phyloP scores from a whole-genome alignment of 192 early-diverging fungal species.

The Coemansia javaensis region DNA sequence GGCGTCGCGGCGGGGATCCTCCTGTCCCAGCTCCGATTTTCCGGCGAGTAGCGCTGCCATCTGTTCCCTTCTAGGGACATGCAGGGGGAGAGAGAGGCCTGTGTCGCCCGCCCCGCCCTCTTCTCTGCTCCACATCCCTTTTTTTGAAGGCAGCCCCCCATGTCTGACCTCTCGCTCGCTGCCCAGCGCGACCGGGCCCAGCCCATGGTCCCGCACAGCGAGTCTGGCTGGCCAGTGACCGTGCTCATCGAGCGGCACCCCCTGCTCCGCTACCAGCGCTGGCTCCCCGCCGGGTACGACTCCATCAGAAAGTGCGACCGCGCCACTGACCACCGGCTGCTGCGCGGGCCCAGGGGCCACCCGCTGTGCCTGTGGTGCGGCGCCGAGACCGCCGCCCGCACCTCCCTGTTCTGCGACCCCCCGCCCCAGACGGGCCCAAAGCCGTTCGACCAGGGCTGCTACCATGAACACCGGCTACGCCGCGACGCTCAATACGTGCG shows the following conservation, averaged over 20 bases:
- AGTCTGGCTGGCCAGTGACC: slow-evolving; percentile 36
- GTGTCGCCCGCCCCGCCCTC: too few relatives aligned
- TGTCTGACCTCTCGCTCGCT: too few relatives aligned
- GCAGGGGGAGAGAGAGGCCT: too few relatives aligned
- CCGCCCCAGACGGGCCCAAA: not conserved
- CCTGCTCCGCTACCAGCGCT: slow-evolving; percentile 39
- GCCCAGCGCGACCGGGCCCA: slow-evolving; percentile 18
- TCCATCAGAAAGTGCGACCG: slow-evolving; percentile 10
- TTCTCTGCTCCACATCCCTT: too few relatives aligned
- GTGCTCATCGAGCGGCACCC: slow-evolving; percentile 33
- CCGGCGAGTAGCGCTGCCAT: slow-evolving; percentile 1
- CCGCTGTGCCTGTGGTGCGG: slow-evolving; percentile 44
- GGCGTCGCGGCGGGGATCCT: slow-evolving; percentile 41
- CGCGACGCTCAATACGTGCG: slow-evolving; percentile 42
- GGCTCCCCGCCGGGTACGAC: slow-evolving; percentile 25
- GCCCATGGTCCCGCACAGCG: slow-evolving; percentile 25
- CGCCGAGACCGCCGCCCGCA: slow-evolving; percentile 10
- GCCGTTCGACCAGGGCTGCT: slow-evolving; percentile 34
- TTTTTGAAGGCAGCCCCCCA: too few relatives aligned
- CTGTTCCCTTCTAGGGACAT: not conserved
- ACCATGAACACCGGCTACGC: slow-evolving; percentile 45
- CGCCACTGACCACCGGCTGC: slow-evolving; percentile 23
- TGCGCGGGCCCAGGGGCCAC: slow-evolving; percentile 25
- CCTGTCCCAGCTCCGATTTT: slow-evolving; percentile 16
- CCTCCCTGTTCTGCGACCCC: slow-evolving; percentile 19